phyloP scores from a whole-genome alignment of 441 rosid species.

The Erodium texanum region DNA sequence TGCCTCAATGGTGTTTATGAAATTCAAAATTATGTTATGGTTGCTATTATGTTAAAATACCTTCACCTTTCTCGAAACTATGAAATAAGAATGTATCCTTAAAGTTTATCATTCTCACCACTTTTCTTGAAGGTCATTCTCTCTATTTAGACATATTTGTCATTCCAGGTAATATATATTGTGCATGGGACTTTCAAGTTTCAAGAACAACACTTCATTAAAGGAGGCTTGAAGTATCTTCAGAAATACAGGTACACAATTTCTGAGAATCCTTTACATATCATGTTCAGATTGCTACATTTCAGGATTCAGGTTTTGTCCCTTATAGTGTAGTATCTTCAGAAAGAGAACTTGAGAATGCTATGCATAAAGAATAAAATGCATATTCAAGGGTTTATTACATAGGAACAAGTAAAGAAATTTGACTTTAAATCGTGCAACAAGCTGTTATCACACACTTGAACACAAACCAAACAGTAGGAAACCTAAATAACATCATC shows the following conservation, averaged over 20 bases:
- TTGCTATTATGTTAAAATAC: not conserved
- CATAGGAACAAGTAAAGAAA: not conserved
- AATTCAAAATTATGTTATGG: not conserved
- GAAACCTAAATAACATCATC: constrained; percentile 17
- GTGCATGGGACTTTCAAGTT: not conserved
- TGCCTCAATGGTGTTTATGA: not conserved
- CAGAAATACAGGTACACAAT: not conserved
- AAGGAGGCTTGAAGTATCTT: not conserved
- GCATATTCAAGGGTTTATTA: not conserved
- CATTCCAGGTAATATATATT: not conserved
- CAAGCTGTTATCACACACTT: constrained; percentile 29
- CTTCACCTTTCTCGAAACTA: not conserved
- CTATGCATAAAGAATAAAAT: no score
- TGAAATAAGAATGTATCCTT: not conserved
- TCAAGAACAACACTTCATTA: not conserved
- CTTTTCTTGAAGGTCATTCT: not conserved
- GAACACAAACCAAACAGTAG: constrained; percentile 10
- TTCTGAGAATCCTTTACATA: not conserved
- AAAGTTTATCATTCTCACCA: not conserved
- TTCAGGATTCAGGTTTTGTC: not conserved
- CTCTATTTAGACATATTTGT: not conserved
- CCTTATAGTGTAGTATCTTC: no score
- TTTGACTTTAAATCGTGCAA: constrained; percentile 20
- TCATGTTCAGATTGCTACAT: not conserved
- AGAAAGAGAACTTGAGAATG: no score